Evolutionary conservation across 2,329 filamentous ascomycete genomes (phyloP).

Genomic region (Cladosporium cucumerinum): DNA sequence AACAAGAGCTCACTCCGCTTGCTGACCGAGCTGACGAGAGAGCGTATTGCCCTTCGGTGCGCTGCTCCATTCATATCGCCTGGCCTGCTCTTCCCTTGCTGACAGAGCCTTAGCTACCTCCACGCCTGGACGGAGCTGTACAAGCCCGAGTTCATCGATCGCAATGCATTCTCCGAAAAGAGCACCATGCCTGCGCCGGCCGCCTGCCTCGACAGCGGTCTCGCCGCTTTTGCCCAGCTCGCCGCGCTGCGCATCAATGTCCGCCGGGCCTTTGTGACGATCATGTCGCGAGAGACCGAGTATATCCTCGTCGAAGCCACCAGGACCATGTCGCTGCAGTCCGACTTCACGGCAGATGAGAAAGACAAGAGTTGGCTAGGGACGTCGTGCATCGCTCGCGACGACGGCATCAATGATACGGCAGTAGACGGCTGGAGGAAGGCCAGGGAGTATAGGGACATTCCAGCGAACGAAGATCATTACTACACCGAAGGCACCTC

Average conservation of each 20-base stretch:
- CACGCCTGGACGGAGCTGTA: constrained; percentile 10
- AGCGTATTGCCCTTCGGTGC: background rate
- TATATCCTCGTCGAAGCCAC: constrained; percentile 52
- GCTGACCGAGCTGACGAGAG: background rate
- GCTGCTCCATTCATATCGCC: background rate
- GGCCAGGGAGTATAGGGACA: background rate
- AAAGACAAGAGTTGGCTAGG: constrained; percentile 29
- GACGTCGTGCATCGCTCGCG: constrained; percentile 12
- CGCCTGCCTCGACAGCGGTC: constrained; percentile 31
- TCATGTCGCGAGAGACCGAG: constrained; percentile 48
- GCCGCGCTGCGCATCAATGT: constrained; percentile 36
- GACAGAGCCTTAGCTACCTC: background rate
- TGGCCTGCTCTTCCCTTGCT: background rate
- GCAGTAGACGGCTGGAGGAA: background rate
- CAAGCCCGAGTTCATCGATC: constrained; percentile 2
- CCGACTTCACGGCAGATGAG: constrained; percentile 34
- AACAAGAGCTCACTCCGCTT: background rate
- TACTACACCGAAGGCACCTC: constrained; percentile 21
- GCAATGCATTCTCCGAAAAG: constrained; percentile 3
- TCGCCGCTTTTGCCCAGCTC: constrained; percentile 37
- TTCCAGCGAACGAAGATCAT: background rate
- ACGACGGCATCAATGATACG: constrained; percentile 28
- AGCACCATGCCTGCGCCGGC: constrained; percentile 15
- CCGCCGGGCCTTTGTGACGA: constrained; percentile 39
- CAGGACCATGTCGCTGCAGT: constrained; percentile 37